Conservation (phyloP, 495 filamentous ascomycete species). For the Hyphodiscus hymeniophilus region DNA sequence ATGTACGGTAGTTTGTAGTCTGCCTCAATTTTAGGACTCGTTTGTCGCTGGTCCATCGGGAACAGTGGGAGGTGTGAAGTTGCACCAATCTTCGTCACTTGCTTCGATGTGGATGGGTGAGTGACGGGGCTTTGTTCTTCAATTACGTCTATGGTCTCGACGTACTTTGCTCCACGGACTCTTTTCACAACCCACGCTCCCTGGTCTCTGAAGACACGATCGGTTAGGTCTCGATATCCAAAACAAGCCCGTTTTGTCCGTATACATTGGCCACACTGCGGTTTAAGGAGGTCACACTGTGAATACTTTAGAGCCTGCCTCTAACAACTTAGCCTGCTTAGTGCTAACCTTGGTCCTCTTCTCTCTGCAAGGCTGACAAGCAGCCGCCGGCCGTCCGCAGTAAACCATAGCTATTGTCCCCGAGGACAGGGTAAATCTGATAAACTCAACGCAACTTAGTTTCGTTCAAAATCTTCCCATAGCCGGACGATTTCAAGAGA, state of each 20-base stretch:
- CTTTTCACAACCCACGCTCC: slow-evolving; percentile 58
- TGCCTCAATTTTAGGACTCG: no score
- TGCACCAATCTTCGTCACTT: background rate
- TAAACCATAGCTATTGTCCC: no score
- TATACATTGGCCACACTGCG: slow-evolving; percentile 57
- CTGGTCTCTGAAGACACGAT: slow-evolving; percentile 64
- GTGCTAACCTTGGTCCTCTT: slow-evolving; percentile 32
- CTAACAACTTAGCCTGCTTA: background rate
- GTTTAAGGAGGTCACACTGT: slow-evolving; percentile 57
- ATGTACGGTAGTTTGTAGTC: no score
- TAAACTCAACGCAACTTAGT: no score
- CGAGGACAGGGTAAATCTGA: no score
- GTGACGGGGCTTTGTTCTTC: no score
- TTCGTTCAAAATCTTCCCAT: no score
- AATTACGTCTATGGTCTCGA: no score
- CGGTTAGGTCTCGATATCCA: slow-evolving; percentile 61
- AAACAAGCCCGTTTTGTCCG: slow-evolving; percentile 53
- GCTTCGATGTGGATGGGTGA: background rate
- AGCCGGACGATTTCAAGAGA: no score
- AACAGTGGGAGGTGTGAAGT: no score
- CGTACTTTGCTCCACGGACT: no score
- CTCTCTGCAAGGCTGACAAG: slow-evolving; percentile 55
- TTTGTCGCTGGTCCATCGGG: no score
- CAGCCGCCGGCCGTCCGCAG: slow-evolving; percentile 59
- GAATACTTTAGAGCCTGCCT: background rate